Evolutionary conservation across 257 asterid species (phyloP).

Genomic region (Cinchona pubescens): DNA sequence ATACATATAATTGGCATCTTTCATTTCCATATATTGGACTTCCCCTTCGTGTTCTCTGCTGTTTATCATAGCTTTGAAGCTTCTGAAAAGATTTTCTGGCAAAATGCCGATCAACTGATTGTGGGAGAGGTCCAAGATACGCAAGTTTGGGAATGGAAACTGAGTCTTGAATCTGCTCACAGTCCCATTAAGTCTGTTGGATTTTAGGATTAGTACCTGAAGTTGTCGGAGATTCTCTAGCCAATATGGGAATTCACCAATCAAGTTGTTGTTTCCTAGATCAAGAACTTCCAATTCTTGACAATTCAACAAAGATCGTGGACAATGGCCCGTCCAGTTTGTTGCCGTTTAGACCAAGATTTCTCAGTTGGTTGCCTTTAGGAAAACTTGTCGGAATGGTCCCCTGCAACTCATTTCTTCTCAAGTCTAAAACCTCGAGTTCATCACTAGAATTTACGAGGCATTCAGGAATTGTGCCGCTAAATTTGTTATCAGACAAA

Average conservation of each 20-base stretch:
- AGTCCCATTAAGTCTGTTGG: slow-evolving; percentile 18
- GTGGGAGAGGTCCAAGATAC: slow-evolving; percentile 22
- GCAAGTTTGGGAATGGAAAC: slow-evolving; percentile 18
- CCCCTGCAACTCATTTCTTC: slow-evolving; percentile 7
- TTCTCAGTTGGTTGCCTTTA: not conserved
- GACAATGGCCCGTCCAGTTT: slow-evolving; percentile 11
- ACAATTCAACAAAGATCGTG: slow-evolving; percentile 24
- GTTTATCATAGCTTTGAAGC: slow-evolving; percentile 23
- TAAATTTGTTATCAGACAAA: slow-evolving; percentile 8
- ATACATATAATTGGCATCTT: not conserved
- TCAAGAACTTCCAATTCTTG: slow-evolving; percentile 15
- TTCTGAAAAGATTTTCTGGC: slow-evolving; percentile 5
- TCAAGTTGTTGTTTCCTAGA: slow-evolving; percentile 24
- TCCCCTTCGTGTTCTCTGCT: not conserved
- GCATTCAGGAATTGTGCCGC: slow-evolving; percentile 11
- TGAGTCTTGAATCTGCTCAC: not conserved
- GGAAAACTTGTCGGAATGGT: slow-evolving; percentile 8
- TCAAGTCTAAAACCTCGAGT: slow-evolving; percentile 8
- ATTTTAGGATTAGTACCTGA: slow-evolving; percentile 24
- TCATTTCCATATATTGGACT: not conserved
- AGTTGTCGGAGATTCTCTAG: slow-evolving; percentile 23
- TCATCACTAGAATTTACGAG: slow-evolving; percentile 1
- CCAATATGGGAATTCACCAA: slow-evolving; percentile 32
- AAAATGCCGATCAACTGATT: slow-evolving; percentile 19
- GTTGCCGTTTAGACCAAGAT: slow-evolving; percentile 20